Conservation (phyloP, 2,329 filamentous ascomycete species). For the Rutstroemia sp. region DNA sequence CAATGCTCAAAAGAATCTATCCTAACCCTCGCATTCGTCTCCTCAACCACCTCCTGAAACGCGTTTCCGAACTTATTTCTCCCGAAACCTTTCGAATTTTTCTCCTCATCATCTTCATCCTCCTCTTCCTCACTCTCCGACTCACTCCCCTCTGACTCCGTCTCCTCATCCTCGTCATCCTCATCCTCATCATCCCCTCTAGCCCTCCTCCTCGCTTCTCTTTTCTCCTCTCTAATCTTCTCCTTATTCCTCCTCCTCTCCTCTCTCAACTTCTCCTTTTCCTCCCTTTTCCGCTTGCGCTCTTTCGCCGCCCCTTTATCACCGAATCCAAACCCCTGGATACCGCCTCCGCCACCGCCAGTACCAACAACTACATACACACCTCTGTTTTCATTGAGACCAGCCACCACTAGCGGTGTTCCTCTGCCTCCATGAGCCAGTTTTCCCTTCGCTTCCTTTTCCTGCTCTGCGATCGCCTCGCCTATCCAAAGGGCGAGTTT, state of each 20-base stretch:
- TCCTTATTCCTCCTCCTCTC: constrained; percentile 50
- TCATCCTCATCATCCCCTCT: constrained; percentile 35
- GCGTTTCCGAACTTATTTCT: constrained; percentile 89
- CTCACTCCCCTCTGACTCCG: constrained; percentile 43
- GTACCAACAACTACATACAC: constrained; percentile 92
- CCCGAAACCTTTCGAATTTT: constrained; percentile 58
- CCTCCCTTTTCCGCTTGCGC: constrained; percentile 56
- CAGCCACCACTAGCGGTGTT: constrained; percentile 83
- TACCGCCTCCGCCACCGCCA: constrained; percentile 66
- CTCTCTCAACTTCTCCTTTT: constrained; percentile 54
- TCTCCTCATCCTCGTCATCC: constrained; percentile 43
- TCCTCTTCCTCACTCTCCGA: constrained; percentile 38
- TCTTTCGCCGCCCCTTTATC: constrained; percentile 58
- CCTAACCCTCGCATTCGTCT: constrained; percentile 81
- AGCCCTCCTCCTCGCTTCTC: constrained; percentile 47
- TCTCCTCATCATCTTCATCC: constrained; percentile 47
- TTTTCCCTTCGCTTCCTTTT: constrained; percentile 66
- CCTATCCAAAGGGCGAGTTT: constrained; percentile 93
- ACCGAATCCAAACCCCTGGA: constrained; percentile 58
- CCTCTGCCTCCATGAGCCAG: constrained; percentile 62
- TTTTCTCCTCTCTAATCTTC: constrained; percentile 53
- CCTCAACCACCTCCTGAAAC: constrained; percentile 88
- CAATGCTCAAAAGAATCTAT: constrained; percentile 98
- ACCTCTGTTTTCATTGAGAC: constrained; percentile 77
- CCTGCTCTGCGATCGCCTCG: constrained; percentile 85